These are phyloP conservation scores for Misopates orontium DNA, from an alignment of 257 asterid species.

Conservation along the genomic window DNA sequence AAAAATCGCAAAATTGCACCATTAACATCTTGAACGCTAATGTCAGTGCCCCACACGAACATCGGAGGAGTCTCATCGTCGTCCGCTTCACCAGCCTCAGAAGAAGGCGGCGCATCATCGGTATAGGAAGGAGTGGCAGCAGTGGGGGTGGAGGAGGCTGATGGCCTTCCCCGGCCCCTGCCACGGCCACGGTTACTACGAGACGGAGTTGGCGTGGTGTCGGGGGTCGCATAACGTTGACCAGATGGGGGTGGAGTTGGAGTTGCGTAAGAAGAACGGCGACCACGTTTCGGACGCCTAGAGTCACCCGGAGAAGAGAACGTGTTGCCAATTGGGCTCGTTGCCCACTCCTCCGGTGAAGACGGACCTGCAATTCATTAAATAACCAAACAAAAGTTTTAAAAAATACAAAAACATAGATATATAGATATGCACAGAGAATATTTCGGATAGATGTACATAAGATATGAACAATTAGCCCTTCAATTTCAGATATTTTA, in stretches of 20 bases:
- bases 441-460: no score
- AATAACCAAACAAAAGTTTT: slow-evolving; percentile 3
- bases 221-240: slow-evolving; percentile 65
- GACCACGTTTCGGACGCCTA: slow-evolving; percentile 63
- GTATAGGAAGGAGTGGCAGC: slow-evolving; percentile 74
- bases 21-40: slow-evolving; percentile 86
- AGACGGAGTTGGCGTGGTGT: slow-evolving; percentile 70
- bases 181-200: slow-evolving; percentile 46
- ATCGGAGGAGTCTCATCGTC: slow-evolving; percentile 76
- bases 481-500: no score
- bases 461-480: no score
- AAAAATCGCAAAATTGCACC: slow-evolving; percentile 80
- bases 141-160: slow-evolving; percentile 44
- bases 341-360: slow-evolving; percentile 62
- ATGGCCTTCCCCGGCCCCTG: slow-evolving; percentile 34
- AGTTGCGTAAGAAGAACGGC: slow-evolving; percentile 60
- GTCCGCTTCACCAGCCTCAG: slow-evolving; percentile 70
- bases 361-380: slow-evolving; percentile 54
- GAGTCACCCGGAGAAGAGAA: slow-evolving; percentile 65
- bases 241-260: slow-evolving; percentile 58
- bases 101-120: slow-evolving; percentile 64
- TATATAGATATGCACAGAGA: not conserved
- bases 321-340: slow-evolving; percentile 90
- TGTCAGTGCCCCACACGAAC: slow-evolving; percentile 97
- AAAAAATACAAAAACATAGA: not conserved